Evolutionary conservation across 352 stramenopile genomes (phyloP), one percentile per base, ranked within the genome.

Genomic region (Phytophthora litchii): DNA sequence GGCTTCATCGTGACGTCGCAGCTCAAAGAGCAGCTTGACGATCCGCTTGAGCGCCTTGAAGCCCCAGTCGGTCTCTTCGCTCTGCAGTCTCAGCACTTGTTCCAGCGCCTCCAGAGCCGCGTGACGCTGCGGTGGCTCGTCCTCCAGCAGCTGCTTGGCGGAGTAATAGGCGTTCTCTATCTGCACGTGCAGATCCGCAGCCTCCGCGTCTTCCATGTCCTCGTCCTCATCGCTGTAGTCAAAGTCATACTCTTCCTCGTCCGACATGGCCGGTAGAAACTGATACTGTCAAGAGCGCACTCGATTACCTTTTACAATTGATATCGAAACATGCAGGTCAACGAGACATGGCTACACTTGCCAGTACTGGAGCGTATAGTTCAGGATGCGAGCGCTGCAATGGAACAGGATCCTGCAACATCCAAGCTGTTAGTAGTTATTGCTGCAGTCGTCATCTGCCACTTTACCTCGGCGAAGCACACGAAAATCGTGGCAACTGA

Each of bases 1-100:
- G 27, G 94, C 84, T 36, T 84, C 66, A 13, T 87, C 72, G 41
- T 88, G 74, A 44, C 88, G 71, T 3, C 83, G 61, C 49, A 91
- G 64, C 40, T 96, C 80, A 37, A 92, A 91, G 38, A 96, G 79
- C 41, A 97, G 69, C 80, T 98, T 98, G 46, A 98, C 89, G 13
- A 97, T 81, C 66, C 97, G 89, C 75, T 98, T 98, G 59, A 98
- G 82, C 34, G 89, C 88, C 67, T 98, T 98, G 70, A 97, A 98
- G 19, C 89, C 91, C 93, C 92, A 98, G 55, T 93, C 83, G 16
- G 77, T 80, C 49, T 79, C 66, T 42, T 83, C 78, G 1, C 23
- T 34, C 58, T 90, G 78, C 63, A 91, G 70, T 32, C 47, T 47
- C 29, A 92, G 56, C 36, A 94, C 80, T 21, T 83, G 74, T 25